A percentile compares a stretch with the other conserved stretches of the same genome.
Evolutionary conservation across 345 rosid species (phyloP).

Genomic region (Punica granatum): DNA sequence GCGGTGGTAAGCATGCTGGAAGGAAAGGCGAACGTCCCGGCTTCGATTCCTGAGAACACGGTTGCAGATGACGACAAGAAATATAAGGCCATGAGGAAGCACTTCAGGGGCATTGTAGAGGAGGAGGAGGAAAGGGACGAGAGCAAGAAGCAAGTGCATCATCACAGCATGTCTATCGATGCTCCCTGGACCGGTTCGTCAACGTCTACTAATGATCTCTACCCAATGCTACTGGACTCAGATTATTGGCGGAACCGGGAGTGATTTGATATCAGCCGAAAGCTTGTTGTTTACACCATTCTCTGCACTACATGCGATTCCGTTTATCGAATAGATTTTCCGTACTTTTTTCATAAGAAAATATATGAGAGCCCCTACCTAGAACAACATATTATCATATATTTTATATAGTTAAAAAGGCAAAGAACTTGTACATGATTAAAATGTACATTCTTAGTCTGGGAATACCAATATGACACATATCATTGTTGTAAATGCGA

Average conservation of each 20-base stretch:
- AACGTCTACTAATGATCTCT: constrained; percentile 13
- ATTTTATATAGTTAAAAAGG: too few species aligned
- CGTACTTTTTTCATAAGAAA: too few species aligned
- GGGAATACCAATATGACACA: too few species aligned
- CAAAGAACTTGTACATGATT: too few species aligned
- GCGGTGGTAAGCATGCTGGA: constrained; percentile 25
- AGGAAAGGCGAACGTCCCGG: constrained; percentile 17
- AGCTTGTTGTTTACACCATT: too few species aligned
- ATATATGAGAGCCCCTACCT: too few species aligned
- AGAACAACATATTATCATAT: too few species aligned
- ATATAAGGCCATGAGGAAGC: constrained; percentile 8
- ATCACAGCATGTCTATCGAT: background rate
- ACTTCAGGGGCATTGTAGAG: constrained; percentile 5
- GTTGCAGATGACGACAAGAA: background rate
- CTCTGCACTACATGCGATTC: too few species aligned
- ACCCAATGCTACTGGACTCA: constrained; percentile 6
- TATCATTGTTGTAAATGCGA: too few species aligned
- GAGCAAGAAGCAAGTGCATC: background rate
- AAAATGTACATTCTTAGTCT: too few species aligned
- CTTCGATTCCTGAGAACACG: background rate
- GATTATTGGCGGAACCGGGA: constrained; percentile 2
- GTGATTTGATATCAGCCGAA: too few species aligned
- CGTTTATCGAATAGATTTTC: too few species aligned
- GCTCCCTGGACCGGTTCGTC: constrained; percentile 7
- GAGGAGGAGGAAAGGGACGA: background rate